These are phyloP conservation scores for Fusarium solani-melongenae DNA, from an alignment of 2,329 filamentous ascomycete species.

Conservation along the genomic window DNA sequence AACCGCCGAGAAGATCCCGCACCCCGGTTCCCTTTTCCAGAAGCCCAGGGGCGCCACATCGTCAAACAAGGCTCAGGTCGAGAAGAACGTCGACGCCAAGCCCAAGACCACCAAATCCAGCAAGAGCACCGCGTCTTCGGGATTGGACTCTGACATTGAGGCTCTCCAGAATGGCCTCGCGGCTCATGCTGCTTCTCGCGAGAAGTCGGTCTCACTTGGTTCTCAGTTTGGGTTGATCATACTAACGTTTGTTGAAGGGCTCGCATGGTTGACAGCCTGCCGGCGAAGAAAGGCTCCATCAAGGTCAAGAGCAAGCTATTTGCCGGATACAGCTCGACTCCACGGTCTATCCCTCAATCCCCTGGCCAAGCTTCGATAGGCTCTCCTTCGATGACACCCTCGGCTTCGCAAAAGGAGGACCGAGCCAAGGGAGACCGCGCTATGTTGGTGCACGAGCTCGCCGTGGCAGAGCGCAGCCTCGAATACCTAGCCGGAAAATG, in stretches of 20 bases:
- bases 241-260: conserved; percentile 48
- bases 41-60: conserved; percentile 47
- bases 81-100: conserved; percentile 46
- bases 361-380: conserved; percentile 65
- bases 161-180: conserved; percentile 57
- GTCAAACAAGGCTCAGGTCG: conserved; percentile 38
- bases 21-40: conserved; percentile 63
- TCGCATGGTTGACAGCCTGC: conserved; percentile 50
- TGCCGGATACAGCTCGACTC: conserved; percentile 52
- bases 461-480: conserved; percentile 62
- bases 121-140: conserved; percentile 53
- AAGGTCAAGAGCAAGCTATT: conserved; percentile 58
- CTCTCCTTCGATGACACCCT: conserved; percentile 64
- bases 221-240: conserved; percentile 16
- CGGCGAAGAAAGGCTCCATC: conserved; percentile 46
- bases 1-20: conserved; percentile 60
- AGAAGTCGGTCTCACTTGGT: conserved; percentile 47
- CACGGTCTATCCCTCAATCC: conserved; percentile 61
- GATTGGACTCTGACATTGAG: conserved; percentile 61
- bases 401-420: conserved; percentile 62
- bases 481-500: conserved; percentile 63
- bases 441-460: conserved; percentile 70
- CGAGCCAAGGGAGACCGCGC: conserved; percentile 64
- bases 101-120: conserved; percentile 45
- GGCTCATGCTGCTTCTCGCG: conserved; percentile 49